Evolutionary conservation across 768 basidiomycete species (phyloP), one percentile per base, ranked within the genome.

Genomic region (Tubosaeta sp.): DNA sequence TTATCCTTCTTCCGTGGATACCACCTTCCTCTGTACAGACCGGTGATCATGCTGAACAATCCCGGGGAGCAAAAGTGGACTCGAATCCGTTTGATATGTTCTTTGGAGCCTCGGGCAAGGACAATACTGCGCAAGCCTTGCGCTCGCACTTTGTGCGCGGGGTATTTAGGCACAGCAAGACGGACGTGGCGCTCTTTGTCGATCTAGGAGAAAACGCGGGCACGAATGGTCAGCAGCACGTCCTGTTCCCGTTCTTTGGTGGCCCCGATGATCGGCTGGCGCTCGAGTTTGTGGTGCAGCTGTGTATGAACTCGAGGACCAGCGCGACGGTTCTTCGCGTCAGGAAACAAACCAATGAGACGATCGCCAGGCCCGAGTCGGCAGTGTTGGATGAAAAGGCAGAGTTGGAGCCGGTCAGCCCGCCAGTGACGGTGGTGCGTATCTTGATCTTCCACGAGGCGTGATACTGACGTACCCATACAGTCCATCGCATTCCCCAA

Each of bases 181-280:
- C 76, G 10, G 90, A 97, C 59, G 87, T 94, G 31, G 91, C 85
- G 5, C 69, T 98, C 31, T 94, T 90, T 66, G 78, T 96, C 51
- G 95, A 97, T 66, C 75, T 85, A 22, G 86, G 66, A 61, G 49
- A 67, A 16, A 53, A 66, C 16, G 44, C 56, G 6, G 63, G 68
- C 4, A 57, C 66, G 9, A 65, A 53, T 7, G 66, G 66, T 12
- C 45, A 44, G 3, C 75, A 86, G 53, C 89, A 90, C 56, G 62
- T 97, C 25, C 82, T 94, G 65, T 63, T 94, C 36, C 90, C 94
- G 0, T 97, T 95, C 81, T 88, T 92, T 64, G 95, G 95, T 32
- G 95, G 95, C 0, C 84, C 91, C 0, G 95, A 99, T 64, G 95
- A 97, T 65, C 82, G 96, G 1, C 75, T 92, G 19, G 90, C 91